Evolutionary conservation across 176 grass and related monocot genomes (phyloP), one percentile per base, ranked within the genome.

Genomic region (Hordeum vulgare): DNA sequence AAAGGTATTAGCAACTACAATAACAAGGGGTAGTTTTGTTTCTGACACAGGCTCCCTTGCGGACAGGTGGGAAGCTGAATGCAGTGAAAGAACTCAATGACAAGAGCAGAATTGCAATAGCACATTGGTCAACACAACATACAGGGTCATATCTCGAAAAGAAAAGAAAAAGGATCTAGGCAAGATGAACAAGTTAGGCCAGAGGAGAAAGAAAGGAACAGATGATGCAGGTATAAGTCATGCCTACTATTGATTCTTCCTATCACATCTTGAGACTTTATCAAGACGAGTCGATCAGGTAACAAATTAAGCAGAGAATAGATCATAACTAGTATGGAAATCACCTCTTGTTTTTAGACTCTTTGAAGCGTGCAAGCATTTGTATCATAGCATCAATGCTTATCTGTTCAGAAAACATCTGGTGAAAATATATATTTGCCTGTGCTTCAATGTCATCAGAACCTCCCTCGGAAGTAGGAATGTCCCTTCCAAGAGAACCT

Each of bases 391-490:
- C 82, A 71, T 98, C 96, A 81, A 88, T 78, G 82, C 58, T 86
- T 72, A 98, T 84, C 71, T 93, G 89, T 61, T 85, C 96, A 85
- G 93, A 89, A 81, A 98, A 98, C 96, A 98, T 93, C 73, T 98
- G 93, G 42, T 90, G 93, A 85, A 98, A 98, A 84, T 95, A 95
- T 77, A 59, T 63, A 72, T 98, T 95, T 42, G 90, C 90, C 68
- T 91, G 90, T 54, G 61, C 24, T 76, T 98, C 93, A 58, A 93
- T 86, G 67, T 93, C 93, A 80, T 91, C 89, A 49, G 89, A 79
- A 81, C 86, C 81, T 71, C 79, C 89, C 71, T 94, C 82, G 53
- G 87, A 76, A 79, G 78, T 80, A 76, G 80, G 18, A n/a, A 61
- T 51, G 17, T 83, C 86, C 75, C 85, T 91, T 69, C 77, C 65